Base-by-base conservation (phyloP, 805 yeast species). In the Ogataea haglerorum region DNA sequence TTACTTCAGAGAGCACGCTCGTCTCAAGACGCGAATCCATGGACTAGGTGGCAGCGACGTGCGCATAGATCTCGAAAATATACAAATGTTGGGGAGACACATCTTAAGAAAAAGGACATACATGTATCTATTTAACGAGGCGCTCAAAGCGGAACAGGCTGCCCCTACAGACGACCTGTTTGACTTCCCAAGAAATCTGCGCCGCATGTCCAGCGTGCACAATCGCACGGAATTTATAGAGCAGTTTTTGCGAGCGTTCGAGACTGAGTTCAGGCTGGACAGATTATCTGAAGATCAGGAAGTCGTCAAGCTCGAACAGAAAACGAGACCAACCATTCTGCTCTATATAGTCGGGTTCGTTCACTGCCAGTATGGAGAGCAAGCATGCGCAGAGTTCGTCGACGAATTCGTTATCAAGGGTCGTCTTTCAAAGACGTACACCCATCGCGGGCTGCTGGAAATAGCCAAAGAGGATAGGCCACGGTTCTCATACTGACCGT, bases 391-490 rank as follows among this genome's bases (percentile, higher is more conserved):
- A 6, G 49, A 49, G 26, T 61, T 57, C 36, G 45, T 61, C 6
- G 53, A 51, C 30, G 57, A 61, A 6, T 60, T 61, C 45, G 38
- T 63, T 6, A 51, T 62, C 9, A 27, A 32, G 15, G 66, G 64
- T 3, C 42, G 46, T 15, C 21, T 37, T n/a, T 46, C 55, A 5
- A 32, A 17, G 2, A 18, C 30, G 0, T 61, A 58, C 38, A 42
- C 34, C 3, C 66, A 61, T 43, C 38, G 41, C 30, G 66, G 66
- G 2, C 34, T 61, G 28, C 18, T 40, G 10, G 62, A 58, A 23
- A 12, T 59, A 6, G 45, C 47, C 22, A 22, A 36, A 28, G 46
- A 49, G 13, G 5, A 19, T 10, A 28, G 16, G 9, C 36, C 17
- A 2, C 32, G 23, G 16, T 14, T 28, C 29, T 24, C 6, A 9